Evolutionary conservation across 78 protist genomes (phyloP), one percentile per base, ranked within the genome.

Genomic region (Dictyostelium capitatum): DNA sequence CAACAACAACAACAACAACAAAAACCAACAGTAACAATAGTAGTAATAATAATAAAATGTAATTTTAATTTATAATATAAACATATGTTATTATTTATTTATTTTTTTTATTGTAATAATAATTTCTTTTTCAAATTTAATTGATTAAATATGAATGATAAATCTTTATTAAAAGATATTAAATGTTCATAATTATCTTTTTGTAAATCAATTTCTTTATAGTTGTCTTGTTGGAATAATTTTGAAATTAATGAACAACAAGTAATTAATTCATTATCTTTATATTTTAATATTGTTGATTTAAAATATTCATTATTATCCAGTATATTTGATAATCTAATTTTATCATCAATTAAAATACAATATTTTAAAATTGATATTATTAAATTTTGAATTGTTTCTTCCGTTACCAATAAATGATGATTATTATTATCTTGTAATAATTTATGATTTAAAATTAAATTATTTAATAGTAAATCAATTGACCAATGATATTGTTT

Each of bases 141-240:
- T 46, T 73, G 79, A 46, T 77, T 77, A 50, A 77, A 77, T 23
- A 77, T 43, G 51, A 77, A 77, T 23, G 51, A 50, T 23, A 77
- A 77, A n/a, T 77, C 82, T 50, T 77, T 77, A 28, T 77, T 77
- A n/a, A 20, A 7, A 28, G 14, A 23, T n/a, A 77, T 77, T 23
- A 77, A 10, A 77, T 74, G 20, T 74, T 85, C 92, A 57, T 57
- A 85, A 14, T 51, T 9, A 74, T 85, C 92, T 47, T 47, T 75
- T 2, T 59, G 2, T 30, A 11, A 2, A 23, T 85, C 91, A 19
- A 83, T 41, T 83, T 72, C 14, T n/a, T 73, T 46, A 32, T 46
- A 73, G 47, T 46, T 47, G 15, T 73, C 56, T 5, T 17, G 9
- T 37, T 43, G n/a, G n/a, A 30, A 73, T 20, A 17, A 48, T 14